These are phyloP conservation scores for Microdochium nivale DNA, from an alignment of 2,329 filamentous ascomycete species.

Conservation along the genomic window DNA sequence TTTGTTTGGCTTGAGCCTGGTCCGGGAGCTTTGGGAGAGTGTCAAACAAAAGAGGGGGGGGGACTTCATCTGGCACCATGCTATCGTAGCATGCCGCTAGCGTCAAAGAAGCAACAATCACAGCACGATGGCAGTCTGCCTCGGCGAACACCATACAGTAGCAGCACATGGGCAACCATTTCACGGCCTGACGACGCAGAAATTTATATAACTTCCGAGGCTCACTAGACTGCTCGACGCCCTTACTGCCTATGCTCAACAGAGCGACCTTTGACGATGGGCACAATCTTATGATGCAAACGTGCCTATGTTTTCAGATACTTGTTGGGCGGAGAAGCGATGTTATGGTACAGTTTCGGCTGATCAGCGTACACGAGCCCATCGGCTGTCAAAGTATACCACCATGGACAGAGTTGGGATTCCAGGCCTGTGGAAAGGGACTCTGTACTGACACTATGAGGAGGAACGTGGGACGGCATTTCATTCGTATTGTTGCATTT, in stretches of 20 bases:
- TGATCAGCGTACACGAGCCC: no score
- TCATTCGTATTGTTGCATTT: no score
- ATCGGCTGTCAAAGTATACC: no score
- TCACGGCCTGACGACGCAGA: conserved; percentile 24
- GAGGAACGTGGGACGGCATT: no score
- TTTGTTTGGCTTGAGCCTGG: no score
- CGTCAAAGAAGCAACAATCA: not conserved
- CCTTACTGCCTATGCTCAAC: conserved; percentile 11
- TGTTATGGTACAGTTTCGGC: no score
- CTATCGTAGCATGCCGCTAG: not conserved
- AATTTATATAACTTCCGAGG: conserved; percentile 22
- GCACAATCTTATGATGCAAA: conserved; percentile 28
- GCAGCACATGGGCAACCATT: conserved; percentile 23
- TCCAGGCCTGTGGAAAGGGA: no score
- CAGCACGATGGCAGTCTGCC: conserved; percentile 15
- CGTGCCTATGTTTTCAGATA: conserved; percentile 18
- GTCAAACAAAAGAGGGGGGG: no score
- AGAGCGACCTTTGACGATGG: conserved; percentile 23
- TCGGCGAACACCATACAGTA: conserved; percentile 26
- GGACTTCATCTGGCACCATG: no score
- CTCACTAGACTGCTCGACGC: conserved; percentile 7
- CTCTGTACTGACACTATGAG: no score
- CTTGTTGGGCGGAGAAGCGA: not conserved
- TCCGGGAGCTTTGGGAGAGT: no score
- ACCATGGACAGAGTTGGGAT: no score